Evolutionary conservation across 2,329 filamentous ascomycete genomes (phyloP).

Genomic region (Colletotrichum karsti): DNA sequence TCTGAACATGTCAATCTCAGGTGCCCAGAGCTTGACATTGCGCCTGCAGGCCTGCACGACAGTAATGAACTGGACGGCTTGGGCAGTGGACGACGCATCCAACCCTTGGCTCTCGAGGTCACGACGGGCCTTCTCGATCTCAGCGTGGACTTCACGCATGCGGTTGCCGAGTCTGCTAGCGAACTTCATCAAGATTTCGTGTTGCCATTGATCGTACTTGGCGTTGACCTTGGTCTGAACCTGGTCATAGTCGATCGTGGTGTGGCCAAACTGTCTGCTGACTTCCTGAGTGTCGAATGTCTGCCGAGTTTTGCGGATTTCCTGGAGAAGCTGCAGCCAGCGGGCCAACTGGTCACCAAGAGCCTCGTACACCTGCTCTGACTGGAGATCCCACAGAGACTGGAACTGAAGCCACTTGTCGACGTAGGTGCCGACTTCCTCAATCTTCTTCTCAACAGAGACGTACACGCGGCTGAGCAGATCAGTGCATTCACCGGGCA

Average conservation of each 20-base stretch:
- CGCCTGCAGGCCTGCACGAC: conserved; percentile 96
- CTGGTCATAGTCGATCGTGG: conserved; percentile 97
- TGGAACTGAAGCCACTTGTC: conserved; percentile 99
- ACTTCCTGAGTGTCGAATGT: conserved; percentile 98
- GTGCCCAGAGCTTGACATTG: conserved; percentile 92
- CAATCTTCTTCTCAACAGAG: conserved; percentile 83
- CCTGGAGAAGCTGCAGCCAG: conserved; percentile 96
- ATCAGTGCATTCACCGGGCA: conserved; percentile 84
- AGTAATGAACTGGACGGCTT: conserved; percentile 98
- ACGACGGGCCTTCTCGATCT: conserved; percentile 88
- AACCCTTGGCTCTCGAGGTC: conserved; percentile 92
- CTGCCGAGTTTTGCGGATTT: conserved; percentile 92
- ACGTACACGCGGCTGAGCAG: conserved; percentile 83
- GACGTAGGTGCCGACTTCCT: conserved; percentile 83
- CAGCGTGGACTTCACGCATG: conserved; percentile 91
- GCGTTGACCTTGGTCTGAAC: conserved; percentile 98
- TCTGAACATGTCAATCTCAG: conserved; percentile 94
- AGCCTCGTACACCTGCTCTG: conserved; percentile 92
- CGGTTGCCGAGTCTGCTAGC: conserved; percentile 86
- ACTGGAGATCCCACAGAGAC: conserved; percentile 96
- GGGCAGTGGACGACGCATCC: conserved; percentile 93
- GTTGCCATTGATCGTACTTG: conserved; percentile 99
- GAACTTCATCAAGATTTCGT: conserved; percentile 95
- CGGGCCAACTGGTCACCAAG: conserved; percentile 90
- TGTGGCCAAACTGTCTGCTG: conserved; percentile 89